phyloP scores from a whole-genome alignment of 1,139 yeast species.

The Suhomyces taliae region DNA sequence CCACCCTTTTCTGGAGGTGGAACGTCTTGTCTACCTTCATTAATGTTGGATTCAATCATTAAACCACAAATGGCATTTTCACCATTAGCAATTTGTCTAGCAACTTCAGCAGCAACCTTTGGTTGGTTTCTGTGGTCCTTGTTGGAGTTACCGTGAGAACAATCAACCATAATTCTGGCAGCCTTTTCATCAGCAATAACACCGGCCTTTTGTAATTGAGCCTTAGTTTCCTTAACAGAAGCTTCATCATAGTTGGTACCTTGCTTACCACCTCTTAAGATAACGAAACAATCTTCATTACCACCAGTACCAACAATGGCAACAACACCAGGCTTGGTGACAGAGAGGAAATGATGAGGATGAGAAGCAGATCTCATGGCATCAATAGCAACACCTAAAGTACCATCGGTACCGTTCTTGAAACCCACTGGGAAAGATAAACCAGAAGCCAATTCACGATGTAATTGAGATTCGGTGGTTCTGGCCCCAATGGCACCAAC shows the following conservation, averaged over 20 bases:
- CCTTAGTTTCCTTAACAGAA: constrained; percentile 68
- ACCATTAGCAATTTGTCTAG: constrained; percentile 78
- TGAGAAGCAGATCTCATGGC: constrained; percentile 91
- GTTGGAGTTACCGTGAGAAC: constrained; percentile 94
- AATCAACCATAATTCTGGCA: constrained; percentile 88
- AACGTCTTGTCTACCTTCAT: constrained; percentile 91
- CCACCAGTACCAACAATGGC: constrained; percentile 96
- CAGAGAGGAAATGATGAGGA: constrained; percentile 92
- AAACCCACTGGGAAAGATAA: constrained; percentile 95
- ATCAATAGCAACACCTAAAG: constrained; percentile 87
- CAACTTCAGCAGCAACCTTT: constrained; percentile 76
- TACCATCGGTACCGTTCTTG: constrained; percentile 96
- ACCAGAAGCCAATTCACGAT: constrained; percentile 94
- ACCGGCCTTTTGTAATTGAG: constrained; percentile 52
- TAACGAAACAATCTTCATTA: constrained; percentile 85
- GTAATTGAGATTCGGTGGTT: constrained; percentile 95
- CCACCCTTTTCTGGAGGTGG: constrained; percentile 70
- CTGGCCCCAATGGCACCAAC: constrained; percentile 98
- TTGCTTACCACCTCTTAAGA: constrained; percentile 91
- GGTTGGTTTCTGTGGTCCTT: constrained; percentile 94
- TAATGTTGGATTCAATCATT: constrained; percentile 92
- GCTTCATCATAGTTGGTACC: constrained; percentile 87
- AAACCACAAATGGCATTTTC: constrained; percentile 81
- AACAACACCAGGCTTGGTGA: constrained; percentile 87
- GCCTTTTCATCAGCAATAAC: constrained; percentile 24